A percentile compares a stretch with the other conserved stretches of the same genome.
These are phyloP conservation scores for Scheffersomyces quercinus DNA, from an alignment of 1,139 yeast species.

Conservation along the genomic window DNA sequence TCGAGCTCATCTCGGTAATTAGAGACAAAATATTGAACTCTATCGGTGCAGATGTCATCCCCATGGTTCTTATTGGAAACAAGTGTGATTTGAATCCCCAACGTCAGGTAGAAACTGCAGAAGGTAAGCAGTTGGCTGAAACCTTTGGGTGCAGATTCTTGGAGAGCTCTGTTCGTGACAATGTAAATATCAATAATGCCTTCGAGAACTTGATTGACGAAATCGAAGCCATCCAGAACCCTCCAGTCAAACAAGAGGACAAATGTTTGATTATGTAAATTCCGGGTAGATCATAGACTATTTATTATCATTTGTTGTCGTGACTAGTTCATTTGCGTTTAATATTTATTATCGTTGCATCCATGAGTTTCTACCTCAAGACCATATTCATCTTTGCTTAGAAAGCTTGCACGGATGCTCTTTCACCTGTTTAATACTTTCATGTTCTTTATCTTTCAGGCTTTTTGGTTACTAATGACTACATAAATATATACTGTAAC, in stretches of 20 bases:
- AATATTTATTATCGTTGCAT: too few species aligned
- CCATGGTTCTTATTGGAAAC: slow-evolving; percentile 83
- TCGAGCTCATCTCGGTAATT: slow-evolving; percentile 74
- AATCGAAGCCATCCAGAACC: slow-evolving; percentile 64
- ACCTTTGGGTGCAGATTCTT: slow-evolving; percentile 66
- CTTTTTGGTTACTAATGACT: too few species aligned
- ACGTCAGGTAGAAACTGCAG: slow-evolving; percentile 63
- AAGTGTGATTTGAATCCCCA: slow-evolving; percentile 70
- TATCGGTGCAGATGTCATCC: slow-evolving; percentile 70
- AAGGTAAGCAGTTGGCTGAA: slow-evolving; percentile 65
- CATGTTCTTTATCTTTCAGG: too few species aligned
- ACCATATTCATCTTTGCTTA: too few species aligned
- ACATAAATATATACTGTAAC: too few species aligned
- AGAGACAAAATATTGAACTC: slow-evolving; percentile 83
- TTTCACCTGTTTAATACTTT: too few species aligned
- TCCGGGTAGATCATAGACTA: slow-evolving; percentile 1
- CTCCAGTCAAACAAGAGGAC: slow-evolving; percentile 37
- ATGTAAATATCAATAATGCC: slow-evolving; percentile 63
- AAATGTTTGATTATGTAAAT: slow-evolving; percentile 36
- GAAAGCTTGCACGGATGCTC: too few species aligned
- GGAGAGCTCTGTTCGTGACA: slow-evolving; percentile 82
- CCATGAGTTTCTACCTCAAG: too few species aligned
- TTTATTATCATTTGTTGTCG: not conserved
- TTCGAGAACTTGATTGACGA: slow-evolving; percentile 69
- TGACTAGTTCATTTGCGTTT: too few species aligned